Evolutionary conservation across 805 yeast genomes (phyloP).

Genomic region (Pichia scutulata): DNA sequence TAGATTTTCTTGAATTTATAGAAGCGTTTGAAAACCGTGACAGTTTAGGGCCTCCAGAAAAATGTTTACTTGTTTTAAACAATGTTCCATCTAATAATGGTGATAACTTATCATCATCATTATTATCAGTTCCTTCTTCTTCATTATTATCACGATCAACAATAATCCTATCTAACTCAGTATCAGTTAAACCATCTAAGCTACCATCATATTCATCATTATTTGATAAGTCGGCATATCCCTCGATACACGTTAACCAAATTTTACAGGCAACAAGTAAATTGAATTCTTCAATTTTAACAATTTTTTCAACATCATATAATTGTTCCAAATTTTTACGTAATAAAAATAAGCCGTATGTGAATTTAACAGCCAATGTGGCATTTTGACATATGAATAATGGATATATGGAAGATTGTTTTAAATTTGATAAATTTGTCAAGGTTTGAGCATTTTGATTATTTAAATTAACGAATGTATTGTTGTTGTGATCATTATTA

Average conservation of each 20-base stretch:
- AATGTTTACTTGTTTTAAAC: not conserved
- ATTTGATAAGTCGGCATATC: constrained; percentile 4
- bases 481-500: too few species aligned
- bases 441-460: constrained; percentile 15
- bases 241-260: constrained; percentile 25
- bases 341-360: constrained; percentile 41
- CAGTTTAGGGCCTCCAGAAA: not conserved
- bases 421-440: not conserved
- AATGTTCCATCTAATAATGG: not conserved
- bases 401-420: constrained; percentile 33
- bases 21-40: not conserved
- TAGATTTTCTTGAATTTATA: constrained; percentile 2
- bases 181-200: not conserved
- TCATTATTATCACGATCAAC: not conserved
- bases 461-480: not conserved
- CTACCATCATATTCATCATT: not conserved
- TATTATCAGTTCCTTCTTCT: not conserved
- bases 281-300: constrained; percentile 26
- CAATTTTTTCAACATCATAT: constrained; percentile 25
- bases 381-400: constrained; percentile 40
- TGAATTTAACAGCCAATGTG: constrained; percentile 33
- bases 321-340: constrained; percentile 41
- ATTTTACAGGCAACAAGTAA: constrained; percentile 29
- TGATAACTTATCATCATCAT: constrained; percentile 1
- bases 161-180: not conserved